A percentile compares a stretch with the other conserved stretches of the same genome.
These are phyloP conservation scores for Hyphopichia fennica DNA, from an alignment of 1,139 yeast species.

Conservation along the genomic window DNA sequence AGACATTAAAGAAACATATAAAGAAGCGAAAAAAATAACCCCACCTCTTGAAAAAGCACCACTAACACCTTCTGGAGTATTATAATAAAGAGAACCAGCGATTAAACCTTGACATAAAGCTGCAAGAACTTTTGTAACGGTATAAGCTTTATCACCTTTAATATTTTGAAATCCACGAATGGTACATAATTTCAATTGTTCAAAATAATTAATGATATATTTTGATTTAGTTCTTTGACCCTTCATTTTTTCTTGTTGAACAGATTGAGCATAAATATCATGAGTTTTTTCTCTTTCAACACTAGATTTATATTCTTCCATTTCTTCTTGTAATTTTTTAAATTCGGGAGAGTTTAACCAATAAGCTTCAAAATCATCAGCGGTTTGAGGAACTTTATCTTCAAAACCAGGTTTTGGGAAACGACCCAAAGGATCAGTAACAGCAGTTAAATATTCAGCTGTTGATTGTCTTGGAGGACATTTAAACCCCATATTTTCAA, in stretches of 20 bases:
- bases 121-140: conserved; percentile 24
- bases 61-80: conserved; percentile 42
- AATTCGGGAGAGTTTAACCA: conserved; percentile 26
- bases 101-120: conserved; percentile 32
- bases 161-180: conserved; percentile 26
- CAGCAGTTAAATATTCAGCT: conserved; percentile 48
- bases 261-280: conserved; percentile 19
- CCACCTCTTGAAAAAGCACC: conserved; percentile 59
- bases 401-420: conserved; percentile 51
- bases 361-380: conserved; percentile 23
- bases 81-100: conserved; percentile 53
- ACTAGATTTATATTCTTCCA: conserved; percentile 16
- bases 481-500: conserved; percentile 40
- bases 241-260: conserved; percentile 30
- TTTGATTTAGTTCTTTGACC: conserved; percentile 25
- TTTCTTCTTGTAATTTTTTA: conserved; percentile 12
- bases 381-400: conserved; percentile 24
- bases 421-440: conserved; percentile 75
- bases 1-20: conserved; percentile 58
- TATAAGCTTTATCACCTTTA: conserved; percentile 30
- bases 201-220: conserved; percentile 30
- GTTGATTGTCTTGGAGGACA: conserved; percentile 72
- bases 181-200: conserved; percentile 33
- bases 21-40: conserved; percentile 54
- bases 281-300: conserved; percentile 7